Evolutionary conservation across 2,329 filamentous ascomycete genomes (phyloP).

Genomic region (Fusarium humuli): DNA sequence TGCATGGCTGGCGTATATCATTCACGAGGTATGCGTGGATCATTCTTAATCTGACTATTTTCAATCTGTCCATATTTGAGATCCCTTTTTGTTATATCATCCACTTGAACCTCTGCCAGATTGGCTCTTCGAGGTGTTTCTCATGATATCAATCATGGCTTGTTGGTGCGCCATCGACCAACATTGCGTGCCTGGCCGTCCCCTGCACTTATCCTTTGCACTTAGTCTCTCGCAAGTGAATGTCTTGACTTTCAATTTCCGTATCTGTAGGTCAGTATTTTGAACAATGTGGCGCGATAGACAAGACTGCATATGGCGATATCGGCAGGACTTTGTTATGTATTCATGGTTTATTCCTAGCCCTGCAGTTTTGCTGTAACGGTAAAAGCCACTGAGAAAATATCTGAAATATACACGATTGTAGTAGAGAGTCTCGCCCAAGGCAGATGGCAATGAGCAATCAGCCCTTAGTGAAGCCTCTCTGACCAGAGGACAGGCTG

Average conservation of each 20-base stretch:
- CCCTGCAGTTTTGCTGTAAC: not conserved
- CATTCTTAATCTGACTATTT: constrained; percentile 43
- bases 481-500: not conserved
- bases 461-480: too few relatives aligned
- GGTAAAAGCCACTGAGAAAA: too few relatives aligned
- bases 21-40: constrained; percentile 52
- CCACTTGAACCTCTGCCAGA: constrained; percentile 3
- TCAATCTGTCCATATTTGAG: constrained; percentile 15
- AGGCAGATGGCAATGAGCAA: not conserved
- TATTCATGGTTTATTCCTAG: not conserved
- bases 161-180: constrained; percentile 23
- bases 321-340: not conserved
- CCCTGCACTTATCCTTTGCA: constrained; percentile 5
- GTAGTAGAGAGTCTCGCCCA: too few relatives aligned
- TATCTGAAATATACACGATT: not conserved
- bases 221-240: constrained; percentile 5
- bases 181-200: constrained; percentile 34
- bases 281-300: not conserved
- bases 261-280: not conserved
- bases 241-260: not conserved
- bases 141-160: constrained; percentile 21
- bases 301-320: not conserved
- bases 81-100: constrained; percentile 12
- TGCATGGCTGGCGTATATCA: constrained; percentile 49
- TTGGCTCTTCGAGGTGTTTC: constrained; percentile 5